Evolutionary conservation across 192 early-diverging fungal species (phyloP).

Genomic region (Backusella sp.): DNA sequence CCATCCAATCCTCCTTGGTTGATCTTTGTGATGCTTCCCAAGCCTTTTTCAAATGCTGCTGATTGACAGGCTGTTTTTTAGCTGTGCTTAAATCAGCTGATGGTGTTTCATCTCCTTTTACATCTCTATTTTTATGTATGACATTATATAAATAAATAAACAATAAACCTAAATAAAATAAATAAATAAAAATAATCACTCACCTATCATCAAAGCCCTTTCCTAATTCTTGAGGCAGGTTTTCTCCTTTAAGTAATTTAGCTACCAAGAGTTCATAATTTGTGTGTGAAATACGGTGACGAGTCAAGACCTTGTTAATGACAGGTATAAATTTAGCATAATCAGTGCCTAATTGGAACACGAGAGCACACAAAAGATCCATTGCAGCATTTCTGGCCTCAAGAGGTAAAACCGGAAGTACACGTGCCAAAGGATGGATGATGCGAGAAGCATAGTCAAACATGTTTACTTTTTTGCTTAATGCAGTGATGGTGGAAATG

Average conservation of each 20-base stretch:
- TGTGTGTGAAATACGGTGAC: slow-evolving; percentile 61
- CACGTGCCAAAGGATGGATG: slow-evolving; percentile 79
- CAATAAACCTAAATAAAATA: slow-evolving; percentile 7
- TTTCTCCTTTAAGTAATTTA: slow-evolving; percentile 74
- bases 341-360: slow-evolving; percentile 81
- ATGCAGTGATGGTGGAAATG: slow-evolving; percentile 67
- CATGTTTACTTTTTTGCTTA: slow-evolving; percentile 79
- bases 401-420: slow-evolving; percentile 52
- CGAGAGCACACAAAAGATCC: slow-evolving; percentile 79
- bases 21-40: slow-evolving; percentile 89
- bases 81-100: slow-evolving; percentile 54
- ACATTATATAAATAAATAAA: slow-evolving; percentile 9
- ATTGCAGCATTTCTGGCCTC: slow-evolving; percentile 67
- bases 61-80: slow-evolving; percentile 84
- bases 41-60: slow-evolving; percentile 77
- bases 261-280: slow-evolving; percentile 77
- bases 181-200: neutral
- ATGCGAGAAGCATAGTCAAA: slow-evolving; percentile 85
- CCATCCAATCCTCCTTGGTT: slow-evolving; percentile 91
- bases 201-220: slow-evolving; percentile 48
- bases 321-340: slow-evolving; percentile 88
- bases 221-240: slow-evolving; percentile 65
- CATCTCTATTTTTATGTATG: slow-evolving; percentile 21
- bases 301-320: slow-evolving; percentile 73
- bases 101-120: slow-evolving; percentile 48